phyloP scores from a whole-genome alignment of 2,329 filamentous ascomycete species.

The Penicillium concentricum region DNA sequence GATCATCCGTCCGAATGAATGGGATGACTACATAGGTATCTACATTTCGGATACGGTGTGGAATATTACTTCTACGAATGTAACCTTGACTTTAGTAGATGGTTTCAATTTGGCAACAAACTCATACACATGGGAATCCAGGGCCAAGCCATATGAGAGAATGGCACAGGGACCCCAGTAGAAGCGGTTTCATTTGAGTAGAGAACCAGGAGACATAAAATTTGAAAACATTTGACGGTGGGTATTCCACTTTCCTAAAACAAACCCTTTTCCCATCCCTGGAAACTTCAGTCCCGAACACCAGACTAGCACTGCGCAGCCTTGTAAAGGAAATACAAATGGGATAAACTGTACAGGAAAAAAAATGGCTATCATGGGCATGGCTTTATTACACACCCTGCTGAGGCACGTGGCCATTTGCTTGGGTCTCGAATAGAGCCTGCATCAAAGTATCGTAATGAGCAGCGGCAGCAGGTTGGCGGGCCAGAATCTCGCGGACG shows the following conservation, averaged over 20 bases:
- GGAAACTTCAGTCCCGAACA: slow-evolving; percentile 11
- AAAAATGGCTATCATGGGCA: slow-evolving; percentile 8
- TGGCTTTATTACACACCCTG: slow-evolving; percentile 16
- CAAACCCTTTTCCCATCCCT: slow-evolving; percentile 6
- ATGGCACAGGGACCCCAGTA: neutral
- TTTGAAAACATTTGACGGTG: slow-evolving; percentile 8
- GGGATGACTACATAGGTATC: no score
- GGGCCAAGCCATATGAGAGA: neutral
- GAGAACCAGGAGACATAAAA: slow-evolving; percentile 2
- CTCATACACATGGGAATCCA: neutral
- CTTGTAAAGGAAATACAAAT: slow-evolving; percentile 10
- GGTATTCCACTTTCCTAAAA: slow-evolving; percentile 21
- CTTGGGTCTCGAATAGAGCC: slow-evolving; percentile 40
- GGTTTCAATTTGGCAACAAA: neutral
- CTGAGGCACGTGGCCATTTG: slow-evolving; percentile 30
- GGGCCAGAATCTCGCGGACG: slow-evolving; percentile 66
- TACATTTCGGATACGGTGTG: no score
- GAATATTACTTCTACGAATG: neutral
- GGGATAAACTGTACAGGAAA: slow-evolving; percentile 19
- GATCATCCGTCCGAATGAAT: no score
- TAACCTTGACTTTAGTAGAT: neutral
- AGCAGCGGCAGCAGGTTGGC: slow-evolving; percentile 63
- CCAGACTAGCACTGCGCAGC: slow-evolving; percentile 9
- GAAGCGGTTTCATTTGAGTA: slow-evolving; percentile 1
- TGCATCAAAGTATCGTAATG: slow-evolving; percentile 51